Base-by-base conservation (phyloP, 1,284 basidiomycete genomes). In the Ceratorhiza oryzae-sativae region DNA sequence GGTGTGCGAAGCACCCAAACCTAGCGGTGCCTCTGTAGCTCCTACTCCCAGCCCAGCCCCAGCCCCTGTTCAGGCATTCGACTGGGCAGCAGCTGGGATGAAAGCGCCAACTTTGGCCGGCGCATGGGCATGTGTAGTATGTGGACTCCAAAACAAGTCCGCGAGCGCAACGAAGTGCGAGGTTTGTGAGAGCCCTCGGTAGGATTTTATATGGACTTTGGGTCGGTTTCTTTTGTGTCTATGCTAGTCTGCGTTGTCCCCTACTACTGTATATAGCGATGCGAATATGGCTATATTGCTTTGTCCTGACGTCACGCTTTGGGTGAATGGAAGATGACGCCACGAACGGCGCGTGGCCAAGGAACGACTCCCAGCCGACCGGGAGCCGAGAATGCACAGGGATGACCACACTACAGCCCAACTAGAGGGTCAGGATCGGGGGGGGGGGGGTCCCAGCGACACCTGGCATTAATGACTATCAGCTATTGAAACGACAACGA, bases 11-110 rank as follows among this genome's bases (percentile, higher is more conserved):
- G 59, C 74, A 5, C 53, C 42, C n/a, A 58, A 60, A 34, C 73
- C 74, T 49, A 25, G 48, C 18, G 42, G 58, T 10, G 59, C 45
- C 8, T 34, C 71, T 8, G 61, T 53, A 4, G 30, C 71, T 15
- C 48, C 71, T n/a, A 45, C 63, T 10, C 58, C 71, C 13, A 30
- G 58, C 32, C 41, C 72, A 1, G 30, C 71, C 63, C 39, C 65
- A 3, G n/a, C 72, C 55, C 41, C 62, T 32, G 23, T 55, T 6
- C 41, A 41, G 1, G 46, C 51, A 25, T 71, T 71, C 56, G 63
- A 75, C 46, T 75, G 73, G 72, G 68, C 18, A 5, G 74, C 74
- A 23, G 74, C 74, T 27, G 74, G 74, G 20, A 59, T 73, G 46
- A 53, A 65, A 13, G 46, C 71, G 4, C 51, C 58, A 23, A 34